A percentile compares a stretch with the other conserved stretches of the same genome.
phyloP scores from a whole-genome alignment of 2,329 filamentous ascomycete genomes.

The Epichloe elymi region DNA sequence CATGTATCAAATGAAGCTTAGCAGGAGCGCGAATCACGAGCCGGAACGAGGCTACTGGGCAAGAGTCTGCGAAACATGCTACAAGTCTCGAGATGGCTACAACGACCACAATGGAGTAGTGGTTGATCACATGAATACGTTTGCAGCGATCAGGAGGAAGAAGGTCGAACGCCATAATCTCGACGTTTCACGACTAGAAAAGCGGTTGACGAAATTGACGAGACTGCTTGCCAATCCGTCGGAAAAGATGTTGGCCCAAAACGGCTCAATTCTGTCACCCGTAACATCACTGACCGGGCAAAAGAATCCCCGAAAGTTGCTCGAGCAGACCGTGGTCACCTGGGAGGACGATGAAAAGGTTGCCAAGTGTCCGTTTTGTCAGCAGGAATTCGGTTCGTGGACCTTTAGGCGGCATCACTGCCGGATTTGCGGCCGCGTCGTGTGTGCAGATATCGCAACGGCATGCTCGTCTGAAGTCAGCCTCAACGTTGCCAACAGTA shows the following conservation, averaged over 20 bases:
- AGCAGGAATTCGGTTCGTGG: constrained; percentile 90
- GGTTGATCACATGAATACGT: constrained; percentile 59
- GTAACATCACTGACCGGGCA: constrained; percentile 51
- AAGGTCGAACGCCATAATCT: constrained; percentile 75
- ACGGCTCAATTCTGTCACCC: constrained; percentile 44
- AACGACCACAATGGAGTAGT: constrained; percentile 70
- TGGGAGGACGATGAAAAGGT: constrained; percentile 90
- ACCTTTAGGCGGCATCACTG: constrained; percentile 91
- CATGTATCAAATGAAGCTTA: constrained; percentile 99
- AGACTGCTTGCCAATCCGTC: constrained; percentile 67
- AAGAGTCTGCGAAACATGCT: constrained; percentile 96
- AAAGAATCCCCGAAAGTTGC: constrained; percentile 60
- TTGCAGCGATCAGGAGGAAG: constrained; percentile 57
- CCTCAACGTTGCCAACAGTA: constrained; percentile 54
- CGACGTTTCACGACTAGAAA: constrained; percentile 82
- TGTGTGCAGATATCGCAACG: constrained; percentile 79
- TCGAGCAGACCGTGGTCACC: constrained; percentile 85
- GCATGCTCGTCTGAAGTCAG: constrained; percentile 75
- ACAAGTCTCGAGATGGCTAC: constrained; percentile 90
- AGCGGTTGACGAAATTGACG: constrained; percentile 80
- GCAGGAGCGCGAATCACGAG: constrained; percentile 76
- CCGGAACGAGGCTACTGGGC: constrained; percentile 87
- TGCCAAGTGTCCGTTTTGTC: constrained; percentile 76
- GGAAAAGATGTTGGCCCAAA: constrained; percentile 41
- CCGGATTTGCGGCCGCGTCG: constrained; percentile 80